A percentile compares a stretch with the other conserved stretches of the same genome.
These are phyloP conservation scores for Coffea eugenioides DNA, from an alignment of 257 asterid species.

Conservation along the genomic window DNA sequence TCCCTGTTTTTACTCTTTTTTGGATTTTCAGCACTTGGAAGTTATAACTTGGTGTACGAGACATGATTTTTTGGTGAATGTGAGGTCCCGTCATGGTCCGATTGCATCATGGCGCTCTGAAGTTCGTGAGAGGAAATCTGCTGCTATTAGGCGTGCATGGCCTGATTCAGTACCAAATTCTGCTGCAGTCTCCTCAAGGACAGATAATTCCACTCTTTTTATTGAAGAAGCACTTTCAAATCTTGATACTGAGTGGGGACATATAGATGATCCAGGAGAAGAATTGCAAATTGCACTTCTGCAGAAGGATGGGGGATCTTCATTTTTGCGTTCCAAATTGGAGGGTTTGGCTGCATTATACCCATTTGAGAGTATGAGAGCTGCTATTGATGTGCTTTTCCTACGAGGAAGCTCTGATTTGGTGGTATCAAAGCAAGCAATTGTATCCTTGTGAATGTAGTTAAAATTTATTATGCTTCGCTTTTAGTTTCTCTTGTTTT, in stretches of 20 bases:
- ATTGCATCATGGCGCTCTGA: constrained; percentile 59
- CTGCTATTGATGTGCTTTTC: constrained; percentile 85
- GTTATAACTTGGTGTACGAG: constrained; percentile 84
- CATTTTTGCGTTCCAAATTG: constrained; percentile 43
- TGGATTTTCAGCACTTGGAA: constrained; percentile 72
- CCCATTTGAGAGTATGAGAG: constrained; percentile 74
- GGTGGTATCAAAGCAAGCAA: constrained; percentile 89
- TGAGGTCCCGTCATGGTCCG: constrained; percentile 51
- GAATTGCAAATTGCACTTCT: constrained; percentile 45
- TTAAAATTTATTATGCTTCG: background rate
- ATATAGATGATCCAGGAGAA: constrained; percentile 43
- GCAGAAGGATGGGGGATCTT: constrained; percentile 45
- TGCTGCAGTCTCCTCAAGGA: constrained; percentile 37
- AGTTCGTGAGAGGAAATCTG: constrained; percentile 68
- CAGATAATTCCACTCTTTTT: constrained; percentile 57
- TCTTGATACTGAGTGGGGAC: constrained; percentile 61
- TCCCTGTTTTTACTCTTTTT: constrained; percentile 1
- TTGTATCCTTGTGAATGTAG: constrained; percentile 67
- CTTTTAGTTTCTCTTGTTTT: constrained; percentile 36
- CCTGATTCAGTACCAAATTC: constrained; percentile 43
- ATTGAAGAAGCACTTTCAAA: constrained; percentile 85
- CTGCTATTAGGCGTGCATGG: constrained; percentile 79
- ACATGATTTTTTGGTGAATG: constrained; percentile 68
- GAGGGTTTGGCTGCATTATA: constrained; percentile 75
- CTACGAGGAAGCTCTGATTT: constrained; percentile 82